A percentile compares a stretch with the other conserved stretches of the same genome.
These are phyloP conservation scores for Verbena officinalis DNA, from an alignment of 257 asterid genomes.

Conservation along the genomic window DNA sequence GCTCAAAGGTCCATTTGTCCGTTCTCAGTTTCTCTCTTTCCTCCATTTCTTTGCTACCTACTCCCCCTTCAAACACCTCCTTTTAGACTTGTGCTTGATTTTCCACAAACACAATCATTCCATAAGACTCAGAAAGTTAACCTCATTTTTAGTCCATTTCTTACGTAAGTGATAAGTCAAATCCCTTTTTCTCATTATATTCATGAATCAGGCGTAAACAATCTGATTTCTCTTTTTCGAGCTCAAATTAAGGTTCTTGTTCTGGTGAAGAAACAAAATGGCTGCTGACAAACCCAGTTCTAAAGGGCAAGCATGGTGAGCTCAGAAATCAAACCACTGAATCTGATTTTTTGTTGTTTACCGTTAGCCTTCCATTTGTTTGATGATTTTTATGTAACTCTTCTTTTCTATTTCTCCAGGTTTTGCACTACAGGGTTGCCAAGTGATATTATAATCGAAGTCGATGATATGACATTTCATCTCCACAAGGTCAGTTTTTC, in stretches of 20 bases:
- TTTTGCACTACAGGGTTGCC: conserved; percentile 97
- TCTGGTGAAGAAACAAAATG: conserved; percentile 39
- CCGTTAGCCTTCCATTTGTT: conserved; percentile 1
- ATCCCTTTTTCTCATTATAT: conserved; percentile 19
- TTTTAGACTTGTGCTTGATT: conserved; percentile 35
- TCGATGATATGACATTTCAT: conserved; percentile 87
- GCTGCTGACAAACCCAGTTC: conserved; percentile 63
- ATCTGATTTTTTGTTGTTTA: not conserved
- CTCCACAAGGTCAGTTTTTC: conserved; percentile 71
- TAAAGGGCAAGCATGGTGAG: conserved; percentile 97
- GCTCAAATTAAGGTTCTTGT: conserved; percentile 13
- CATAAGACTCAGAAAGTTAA: conserved; percentile 37
- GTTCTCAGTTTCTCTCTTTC: conserved; percentile 16
- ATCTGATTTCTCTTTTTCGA: not conserved
- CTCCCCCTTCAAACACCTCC: conserved; percentile 29
- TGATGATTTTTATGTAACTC: conserved; percentile 9
- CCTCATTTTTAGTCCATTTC: conserved; percentile 32
- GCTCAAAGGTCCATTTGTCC: conserved; percentile 47
- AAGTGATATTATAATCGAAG: conserved; percentile 80
- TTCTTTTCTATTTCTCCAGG: conserved; percentile 52
- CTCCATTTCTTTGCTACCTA: conserved; percentile 18
- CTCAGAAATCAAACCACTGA: not conserved
- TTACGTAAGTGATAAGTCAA: conserved; percentile 31
- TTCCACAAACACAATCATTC: conserved; percentile 52
- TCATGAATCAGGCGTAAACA: conserved; percentile 48